Conservation (phyloP, 768 basidiomycete species). For the Lactarius trivialis region DNA sequence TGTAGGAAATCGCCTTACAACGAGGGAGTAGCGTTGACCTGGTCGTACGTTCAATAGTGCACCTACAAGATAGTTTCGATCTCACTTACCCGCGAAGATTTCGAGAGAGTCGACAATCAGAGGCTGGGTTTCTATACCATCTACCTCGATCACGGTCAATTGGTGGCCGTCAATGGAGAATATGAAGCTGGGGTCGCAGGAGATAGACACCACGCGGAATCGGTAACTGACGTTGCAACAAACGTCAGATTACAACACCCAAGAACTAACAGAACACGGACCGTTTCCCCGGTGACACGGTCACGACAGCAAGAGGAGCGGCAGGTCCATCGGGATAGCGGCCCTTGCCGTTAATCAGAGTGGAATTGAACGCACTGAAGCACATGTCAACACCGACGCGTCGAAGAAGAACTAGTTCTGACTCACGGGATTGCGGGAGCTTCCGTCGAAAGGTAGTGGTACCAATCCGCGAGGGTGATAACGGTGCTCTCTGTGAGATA, state of each 20-base stretch:
- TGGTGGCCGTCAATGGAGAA: conserved; percentile 37
- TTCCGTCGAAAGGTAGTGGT: conserved; percentile 14
- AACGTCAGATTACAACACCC: background rate
- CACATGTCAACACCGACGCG: background rate
- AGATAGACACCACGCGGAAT: conserved; percentile 16
- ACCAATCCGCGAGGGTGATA: conserved; percentile 42
- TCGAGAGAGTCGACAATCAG: conserved; percentile 35
- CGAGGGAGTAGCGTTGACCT: background rate
- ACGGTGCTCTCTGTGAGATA: conserved; percentile 36
- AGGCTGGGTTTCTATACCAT: conserved; percentile 32
- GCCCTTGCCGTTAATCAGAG: conserved; percentile 44
- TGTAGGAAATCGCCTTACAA: conserved; percentile 16
- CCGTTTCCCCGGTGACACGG: conserved; percentile 5
- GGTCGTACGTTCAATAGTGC: background rate
- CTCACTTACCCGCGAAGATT: conserved; percentile 35
- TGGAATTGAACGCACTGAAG: conserved; percentile 28
- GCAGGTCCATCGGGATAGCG: conserved; percentile 28
- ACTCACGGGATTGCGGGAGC: background rate
- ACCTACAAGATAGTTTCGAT: conserved; percentile 7
- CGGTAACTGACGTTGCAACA: conserved; percentile 11
- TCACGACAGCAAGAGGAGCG: conserved; percentile 9
- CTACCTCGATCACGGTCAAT: conserved; percentile 37
- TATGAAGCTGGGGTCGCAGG: conserved; percentile 32
- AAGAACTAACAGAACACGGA: background rate
- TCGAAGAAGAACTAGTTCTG: background rate